phyloP scores from a whole-genome alignment of 169 alveolate genomes.

The Plasmodium cynomolgi region DNA sequence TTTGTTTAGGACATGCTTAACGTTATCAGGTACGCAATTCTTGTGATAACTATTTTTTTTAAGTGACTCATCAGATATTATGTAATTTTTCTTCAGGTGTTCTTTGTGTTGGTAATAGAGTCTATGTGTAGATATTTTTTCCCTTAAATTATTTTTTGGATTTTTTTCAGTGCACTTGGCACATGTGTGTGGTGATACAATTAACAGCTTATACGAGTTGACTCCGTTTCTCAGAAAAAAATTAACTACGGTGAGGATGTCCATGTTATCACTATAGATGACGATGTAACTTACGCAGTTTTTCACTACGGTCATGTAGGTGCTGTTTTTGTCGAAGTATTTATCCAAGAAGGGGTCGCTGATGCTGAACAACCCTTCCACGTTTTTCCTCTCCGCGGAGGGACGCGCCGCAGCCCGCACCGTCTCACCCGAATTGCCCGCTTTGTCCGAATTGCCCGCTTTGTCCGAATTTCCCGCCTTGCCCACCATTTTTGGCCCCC shows the following conservation, averaged over 20 bases:
- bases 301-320: constrained; percentile 49
- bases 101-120: constrained; percentile 12
- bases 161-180: constrained; percentile 8
- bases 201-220: constrained; percentile 24
- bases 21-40: constrained; percentile 15
- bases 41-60: constrained; percentile 33
- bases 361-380: constrained; percentile 58
- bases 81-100: constrained; percentile 32
- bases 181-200: constrained; percentile 54
- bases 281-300: constrained; percentile 58
- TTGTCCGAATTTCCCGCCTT: neutral
- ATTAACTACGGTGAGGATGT: constrained; percentile 30
- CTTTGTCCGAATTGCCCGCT: neutral
- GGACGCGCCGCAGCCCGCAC: neutral
- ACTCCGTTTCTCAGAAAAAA: constrained; percentile 24
- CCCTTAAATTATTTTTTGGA: neutral
- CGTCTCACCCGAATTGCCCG: neutral
- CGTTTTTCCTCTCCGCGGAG: neutral
- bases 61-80: constrained; percentile 4
- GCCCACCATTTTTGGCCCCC: neutral
- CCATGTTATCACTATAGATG: constrained; percentile 41
- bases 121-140: constrained; percentile 15
- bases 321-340: constrained; percentile 33
- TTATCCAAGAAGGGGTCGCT: constrained; percentile 63
- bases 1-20: constrained; percentile 25